Percentiles rank a stretch among this genome's conserved stretches.
These are phyloP conservation scores for Phyllosticta citrichinensis DNA, from an alignment of 2,329 filamentous ascomycete species.

Conservation along the genomic window DNA sequence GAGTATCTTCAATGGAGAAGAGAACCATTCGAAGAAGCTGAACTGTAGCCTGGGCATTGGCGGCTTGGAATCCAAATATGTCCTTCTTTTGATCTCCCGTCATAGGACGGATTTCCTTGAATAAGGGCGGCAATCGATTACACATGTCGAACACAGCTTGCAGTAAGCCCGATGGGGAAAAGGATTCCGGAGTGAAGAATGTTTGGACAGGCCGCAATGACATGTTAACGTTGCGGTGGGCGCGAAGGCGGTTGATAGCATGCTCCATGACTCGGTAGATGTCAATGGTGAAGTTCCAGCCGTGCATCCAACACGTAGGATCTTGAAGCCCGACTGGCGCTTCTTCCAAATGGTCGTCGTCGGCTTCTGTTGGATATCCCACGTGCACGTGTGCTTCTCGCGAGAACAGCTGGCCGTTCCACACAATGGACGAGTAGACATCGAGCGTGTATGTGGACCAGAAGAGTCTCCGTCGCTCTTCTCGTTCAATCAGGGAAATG, in stretches of 20 bases:
- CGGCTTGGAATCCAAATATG: constrained; percentile 39
- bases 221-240: constrained; percentile 6
- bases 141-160: constrained; percentile 20
- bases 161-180: constrained; percentile 18
- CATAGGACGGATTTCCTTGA: constrained; percentile 19
- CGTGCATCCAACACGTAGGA: constrained; percentile 38
- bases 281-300: constrained; percentile 50
- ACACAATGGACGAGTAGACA: constrained; percentile 44
- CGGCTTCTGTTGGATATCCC: constrained; percentile 37
- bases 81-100: constrained; percentile 28
- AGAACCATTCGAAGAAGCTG: constrained; percentile 41
- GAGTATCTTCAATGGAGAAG: constrained; percentile 25
- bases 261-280: constrained; percentile 48
- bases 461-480: constrained; percentile 41
- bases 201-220: constrained; percentile 6
- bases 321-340: constrained; percentile 14
- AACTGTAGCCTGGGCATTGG: constrained; percentile 40
- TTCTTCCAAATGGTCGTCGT: constrained; percentile 35
- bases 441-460: constrained; percentile 51
- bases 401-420: constrained; percentile 37
- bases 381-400: constrained; percentile 39
- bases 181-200: constrained; percentile 13
- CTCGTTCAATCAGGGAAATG: constrained; percentile 36
- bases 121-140: constrained; percentile 19
- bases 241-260: constrained; percentile 25